phyloP scores from a whole-genome alignment of 257 asterid species.

The Anisodus tanguticus region DNA sequence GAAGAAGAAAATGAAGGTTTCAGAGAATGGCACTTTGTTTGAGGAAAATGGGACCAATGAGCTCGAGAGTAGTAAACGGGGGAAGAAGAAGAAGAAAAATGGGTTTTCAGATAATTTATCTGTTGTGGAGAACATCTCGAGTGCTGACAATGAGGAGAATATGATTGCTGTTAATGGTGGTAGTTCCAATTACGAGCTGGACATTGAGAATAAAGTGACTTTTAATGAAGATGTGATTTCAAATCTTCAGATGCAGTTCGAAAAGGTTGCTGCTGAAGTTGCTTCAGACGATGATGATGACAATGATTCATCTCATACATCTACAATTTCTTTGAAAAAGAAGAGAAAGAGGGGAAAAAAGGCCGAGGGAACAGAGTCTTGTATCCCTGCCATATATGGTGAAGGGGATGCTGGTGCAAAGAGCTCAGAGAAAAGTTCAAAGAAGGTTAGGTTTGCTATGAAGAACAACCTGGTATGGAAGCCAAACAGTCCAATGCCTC shows the following conservation, averaged over 20 bases:
- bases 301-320: conserved; percentile 40
- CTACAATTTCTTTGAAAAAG: conserved; percentile 43
- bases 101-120: conserved; percentile 36
- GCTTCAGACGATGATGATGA: conserved; percentile 49
- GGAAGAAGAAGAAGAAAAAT: conserved; percentile 39
- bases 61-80: conserved; percentile 30
- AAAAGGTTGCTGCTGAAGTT: conserved; percentile 77
- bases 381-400: conserved; percentile 27
- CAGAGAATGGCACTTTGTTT: conserved; percentile 30
- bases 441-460: conserved; percentile 87
- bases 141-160: conserved; percentile 33
- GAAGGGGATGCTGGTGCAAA: conserved; percentile 47
- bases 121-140: conserved; percentile 26
- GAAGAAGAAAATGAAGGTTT: conserved; percentile 40
- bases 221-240: conserved; percentile 63
- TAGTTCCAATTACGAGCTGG: conserved; percentile 38
- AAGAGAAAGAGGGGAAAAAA: conserved; percentile 65
- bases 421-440: conserved; percentile 69
- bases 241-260: conserved; percentile 86
- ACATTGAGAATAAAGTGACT: conserved; percentile 39
- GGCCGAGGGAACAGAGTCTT: conserved; percentile 35
- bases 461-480: conserved; percentile 92
- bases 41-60: conserved; percentile 33
- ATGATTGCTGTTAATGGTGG: conserved; percentile 32
- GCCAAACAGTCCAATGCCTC: conserved; percentile 91